A percentile compares a stretch with the other conserved stretches of the same genome.
phyloP scores from a whole-genome alignment of 495 filamentous ascomycete species.

The Clohesyomyces aquaticus region DNA sequence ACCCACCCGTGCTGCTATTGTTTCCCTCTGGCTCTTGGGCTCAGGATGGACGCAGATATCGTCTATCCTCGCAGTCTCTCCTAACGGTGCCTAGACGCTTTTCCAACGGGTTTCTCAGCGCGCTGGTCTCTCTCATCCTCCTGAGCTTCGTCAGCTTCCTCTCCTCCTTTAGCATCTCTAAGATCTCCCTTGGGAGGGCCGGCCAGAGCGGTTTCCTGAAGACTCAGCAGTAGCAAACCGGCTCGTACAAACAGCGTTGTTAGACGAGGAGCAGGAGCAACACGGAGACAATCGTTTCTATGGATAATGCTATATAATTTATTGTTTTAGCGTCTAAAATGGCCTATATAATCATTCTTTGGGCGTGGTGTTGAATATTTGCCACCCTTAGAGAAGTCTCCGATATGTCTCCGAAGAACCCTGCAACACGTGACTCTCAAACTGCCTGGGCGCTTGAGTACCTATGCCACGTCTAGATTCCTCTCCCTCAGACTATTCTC shows the following conservation, averaged over 20 bases:
- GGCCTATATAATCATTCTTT: constrained; percentile 2
- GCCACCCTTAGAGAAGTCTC: not conserved
- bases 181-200: not conserved
- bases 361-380: constrained; percentile 1
- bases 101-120: not conserved
- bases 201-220: constrained; percentile 3
- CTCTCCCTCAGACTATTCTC: too few species aligned
- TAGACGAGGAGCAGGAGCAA: not conserved
- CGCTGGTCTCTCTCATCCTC: not conserved
- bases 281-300: not conserved
- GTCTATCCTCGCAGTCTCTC: not conserved
- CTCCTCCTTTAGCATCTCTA: constrained; percentile 1
- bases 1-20: not conserved
- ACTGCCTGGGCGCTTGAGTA: constrained; percentile 6
- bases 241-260: not conserved
- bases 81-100: not conserved
- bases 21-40: not conserved
- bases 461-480: too few species aligned
- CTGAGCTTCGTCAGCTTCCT: constrained; percentile 1
- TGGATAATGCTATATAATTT: constrained; percentile 1
- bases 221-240: not conserved
- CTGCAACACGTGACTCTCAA: constrained; percentile 3
- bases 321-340: too few species aligned
- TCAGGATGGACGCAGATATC: not conserved
- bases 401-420: not conserved